phyloP scores from a whole-genome alignment of 306 rosid genomes.

The Prunus kanzakura region DNA sequence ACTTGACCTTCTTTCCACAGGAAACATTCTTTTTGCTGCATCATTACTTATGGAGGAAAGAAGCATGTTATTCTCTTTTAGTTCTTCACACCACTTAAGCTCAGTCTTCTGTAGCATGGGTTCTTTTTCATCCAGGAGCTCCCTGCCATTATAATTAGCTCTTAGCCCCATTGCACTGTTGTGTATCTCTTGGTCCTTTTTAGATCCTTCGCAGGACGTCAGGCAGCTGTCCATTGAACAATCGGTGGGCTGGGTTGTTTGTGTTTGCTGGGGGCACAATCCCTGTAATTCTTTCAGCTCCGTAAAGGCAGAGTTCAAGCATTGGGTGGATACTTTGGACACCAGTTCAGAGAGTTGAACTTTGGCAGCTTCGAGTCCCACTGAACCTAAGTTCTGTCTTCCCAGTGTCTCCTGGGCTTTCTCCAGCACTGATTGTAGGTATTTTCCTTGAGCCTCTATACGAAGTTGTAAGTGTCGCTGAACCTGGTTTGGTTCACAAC shows the following conservation, averaged over 20 bases:
- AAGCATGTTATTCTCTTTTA: conserved; percentile 34
- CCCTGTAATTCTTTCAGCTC: conserved; percentile 60
- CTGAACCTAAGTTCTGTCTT: conserved; percentile 48
- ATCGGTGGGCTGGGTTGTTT: conserved; percentile 43
- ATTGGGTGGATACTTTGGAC: conserved; percentile 80
- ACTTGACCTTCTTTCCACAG: conserved; percentile 33
- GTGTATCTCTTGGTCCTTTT: conserved; percentile 55
- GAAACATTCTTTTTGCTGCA: conserved; percentile 36
- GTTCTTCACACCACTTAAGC: conserved; percentile 29
- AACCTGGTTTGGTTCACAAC: conserved; percentile 46
- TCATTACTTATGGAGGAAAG: conserved; percentile 11
- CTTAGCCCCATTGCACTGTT: conserved; percentile 30
- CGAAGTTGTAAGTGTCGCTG: conserved; percentile 84
- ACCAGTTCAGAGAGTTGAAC: conserved; percentile 85
- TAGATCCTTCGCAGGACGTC: conserved; percentile 70
- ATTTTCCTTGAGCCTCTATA: conserved; percentile 92
- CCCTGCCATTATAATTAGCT: conserved; percentile 23
- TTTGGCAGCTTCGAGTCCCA: conserved; percentile 76
- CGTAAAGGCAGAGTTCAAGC: conserved; percentile 63
- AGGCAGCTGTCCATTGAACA: conserved; percentile 79
- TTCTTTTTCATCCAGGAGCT: conserved; percentile 47
- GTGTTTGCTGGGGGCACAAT: conserved; percentile 40
- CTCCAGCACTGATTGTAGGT: conserved; percentile 73
- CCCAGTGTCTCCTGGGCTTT: conserved; percentile 88
- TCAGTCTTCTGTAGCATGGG: conserved; percentile 26